These are phyloP conservation scores for Bretziella fagacearum DNA, from an alignment of 2,329 filamentous ascomycete species.

Conservation along the genomic window DNA sequence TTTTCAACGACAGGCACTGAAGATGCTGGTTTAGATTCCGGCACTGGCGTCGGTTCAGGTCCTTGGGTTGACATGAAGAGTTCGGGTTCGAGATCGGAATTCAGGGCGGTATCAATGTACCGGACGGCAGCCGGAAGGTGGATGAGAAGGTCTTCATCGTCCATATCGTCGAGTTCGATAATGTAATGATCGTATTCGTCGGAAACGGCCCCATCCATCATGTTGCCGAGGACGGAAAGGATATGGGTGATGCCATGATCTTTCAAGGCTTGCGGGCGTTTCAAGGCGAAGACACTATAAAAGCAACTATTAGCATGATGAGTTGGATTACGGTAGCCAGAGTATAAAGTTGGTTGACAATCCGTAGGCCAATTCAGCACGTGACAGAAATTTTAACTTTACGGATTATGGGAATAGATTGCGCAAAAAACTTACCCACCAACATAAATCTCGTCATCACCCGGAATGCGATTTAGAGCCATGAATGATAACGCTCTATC, in stretches of 20 bases:
- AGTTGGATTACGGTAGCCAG: too few relatives aligned
- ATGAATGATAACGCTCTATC: slow-evolving; percentile 19
- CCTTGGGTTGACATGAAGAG: background rate
- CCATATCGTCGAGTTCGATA: slow-evolving; percentile 79
- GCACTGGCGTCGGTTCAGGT: background rate
- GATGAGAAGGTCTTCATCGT: slow-evolving; percentile 71
- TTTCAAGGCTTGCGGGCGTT: slow-evolving; percentile 50
- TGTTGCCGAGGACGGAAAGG: slow-evolving; percentile 54
- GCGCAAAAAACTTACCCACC: slow-evolving; percentile 22
- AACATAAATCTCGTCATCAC: slow-evolving; percentile 26
- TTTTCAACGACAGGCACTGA: background rate
- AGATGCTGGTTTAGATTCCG: background rate
- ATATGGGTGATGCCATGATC: slow-evolving; percentile 74
- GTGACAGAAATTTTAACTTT: background rate
- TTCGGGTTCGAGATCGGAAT: slow-evolving; percentile 15
- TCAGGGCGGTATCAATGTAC: slow-evolving; percentile 67
- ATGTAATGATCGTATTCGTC: slow-evolving; percentile 50
- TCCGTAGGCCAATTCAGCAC: background rate
- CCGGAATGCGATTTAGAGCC: slow-evolving; percentile 28
- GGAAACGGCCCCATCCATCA: slow-evolving; percentile 15
- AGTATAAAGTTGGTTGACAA: too few relatives aligned
- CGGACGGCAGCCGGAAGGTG: slow-evolving; percentile 61
- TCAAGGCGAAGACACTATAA: slow-evolving; percentile 62
- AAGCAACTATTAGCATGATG: too few relatives aligned
- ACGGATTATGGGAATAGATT: too few relatives aligned